These are phyloP conservation scores for Yamadazyma conglobata DNA, from an alignment of 1,139 yeast genomes.

Conservation along the genomic window DNA sequence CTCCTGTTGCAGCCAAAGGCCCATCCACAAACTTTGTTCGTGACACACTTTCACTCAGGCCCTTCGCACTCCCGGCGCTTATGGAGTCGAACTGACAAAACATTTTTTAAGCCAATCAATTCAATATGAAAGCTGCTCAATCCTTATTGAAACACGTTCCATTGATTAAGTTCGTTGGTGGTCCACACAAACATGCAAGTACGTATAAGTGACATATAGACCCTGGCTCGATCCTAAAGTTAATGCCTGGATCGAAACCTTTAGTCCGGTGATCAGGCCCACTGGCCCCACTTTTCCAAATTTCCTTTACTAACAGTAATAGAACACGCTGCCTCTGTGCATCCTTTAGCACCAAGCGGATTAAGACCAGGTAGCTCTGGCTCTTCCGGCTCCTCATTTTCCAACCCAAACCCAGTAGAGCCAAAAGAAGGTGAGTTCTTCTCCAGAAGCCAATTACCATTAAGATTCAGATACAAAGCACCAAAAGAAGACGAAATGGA, in stretches of 20 bases:
- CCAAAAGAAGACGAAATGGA: slow-evolving; percentile 71
- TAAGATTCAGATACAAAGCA: slow-evolving; percentile 62
- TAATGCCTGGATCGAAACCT: too few relatives aligned
- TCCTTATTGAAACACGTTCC: slow-evolving; percentile 46
- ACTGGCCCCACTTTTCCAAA: too few relatives aligned
- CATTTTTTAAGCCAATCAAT: too few relatives aligned
- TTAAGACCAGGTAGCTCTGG: slow-evolving; percentile 42
- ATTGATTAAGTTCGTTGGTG: slow-evolving; percentile 62
- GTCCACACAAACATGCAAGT: slow-evolving; percentile 52
- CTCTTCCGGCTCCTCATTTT: slow-evolving; percentile 16
- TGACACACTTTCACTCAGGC: too few relatives aligned
- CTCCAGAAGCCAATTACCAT: slow-evolving; percentile 64
- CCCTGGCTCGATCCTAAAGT: too few relatives aligned
- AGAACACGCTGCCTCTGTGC: slow-evolving; percentile 25
- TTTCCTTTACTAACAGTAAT: slow-evolving; percentile 19
- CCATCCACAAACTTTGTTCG: too few relatives aligned
- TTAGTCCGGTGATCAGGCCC: neutral
- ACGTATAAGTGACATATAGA: too few relatives aligned
- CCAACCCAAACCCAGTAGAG: slow-evolving; percentile 34
- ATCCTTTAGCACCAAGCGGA: slow-evolving; percentile 54
- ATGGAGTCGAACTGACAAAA: too few relatives aligned
- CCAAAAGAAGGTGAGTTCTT: slow-evolving; percentile 47
- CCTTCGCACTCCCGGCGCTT: too few relatives aligned
- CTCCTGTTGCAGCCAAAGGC: too few relatives aligned
- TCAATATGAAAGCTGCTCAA: slow-evolving; percentile 29